These are phyloP conservation scores for Leccinum idahoense DNA, from an alignment of 1,284 basidiomycete species.

Conservation along the genomic window DNA sequence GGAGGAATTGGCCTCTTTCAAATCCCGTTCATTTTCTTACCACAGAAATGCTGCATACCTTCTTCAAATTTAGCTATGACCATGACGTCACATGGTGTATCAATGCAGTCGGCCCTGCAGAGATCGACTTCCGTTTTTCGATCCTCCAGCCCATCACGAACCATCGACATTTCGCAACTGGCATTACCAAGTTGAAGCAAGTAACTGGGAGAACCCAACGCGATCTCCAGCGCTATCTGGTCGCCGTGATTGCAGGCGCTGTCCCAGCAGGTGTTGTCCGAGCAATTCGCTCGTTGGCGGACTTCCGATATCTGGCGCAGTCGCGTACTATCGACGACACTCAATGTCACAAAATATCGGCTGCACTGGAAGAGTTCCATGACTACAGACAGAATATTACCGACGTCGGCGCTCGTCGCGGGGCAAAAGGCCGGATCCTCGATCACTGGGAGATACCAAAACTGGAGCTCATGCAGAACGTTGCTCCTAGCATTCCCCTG, in stretches of 20 bases:
- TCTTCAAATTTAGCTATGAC: not conserved
- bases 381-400: not conserved
- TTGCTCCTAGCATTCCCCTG: not conserved
- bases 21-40: not conserved
- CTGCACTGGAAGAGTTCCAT: not conserved
- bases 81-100: not conserved
- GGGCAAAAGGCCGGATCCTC: not conserved
- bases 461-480: not conserved
- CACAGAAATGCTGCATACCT: not conserved
- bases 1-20: not conserved
- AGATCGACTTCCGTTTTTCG: not conserved
- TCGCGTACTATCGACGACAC: not conserved
- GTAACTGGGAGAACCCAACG: too few species aligned
- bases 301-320: not conserved
- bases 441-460: not conserved
- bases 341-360: not conserved
- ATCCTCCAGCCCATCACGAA: not conserved
- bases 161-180: not conserved
- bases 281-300: not conserved
- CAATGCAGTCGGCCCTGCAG: not conserved
- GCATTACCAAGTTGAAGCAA: not conserved
- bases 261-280: not conserved
- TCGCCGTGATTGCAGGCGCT: not conserved
- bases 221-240: not conserved
- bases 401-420: not conserved